These are phyloP conservation scores for Trichophyton simii DNA, from an alignment of 2,329 filamentous ascomycete species.

Conservation along the genomic window DNA sequence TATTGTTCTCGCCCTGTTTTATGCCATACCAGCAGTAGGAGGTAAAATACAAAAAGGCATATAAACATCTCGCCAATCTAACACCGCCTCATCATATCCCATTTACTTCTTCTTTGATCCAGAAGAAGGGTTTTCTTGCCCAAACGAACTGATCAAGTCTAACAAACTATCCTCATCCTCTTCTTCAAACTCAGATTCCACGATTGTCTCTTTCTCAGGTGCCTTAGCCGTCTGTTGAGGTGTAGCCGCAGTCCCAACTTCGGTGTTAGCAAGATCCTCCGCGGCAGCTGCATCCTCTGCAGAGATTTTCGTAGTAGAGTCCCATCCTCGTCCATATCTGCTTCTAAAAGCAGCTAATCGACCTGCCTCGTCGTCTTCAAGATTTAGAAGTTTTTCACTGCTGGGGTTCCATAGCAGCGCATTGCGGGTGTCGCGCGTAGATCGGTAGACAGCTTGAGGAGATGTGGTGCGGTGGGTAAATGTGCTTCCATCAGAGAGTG, in stretches of 20 bases:
- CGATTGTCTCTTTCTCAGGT: slow-evolving; percentile 32
- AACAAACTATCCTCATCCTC: slow-evolving; percentile 43
- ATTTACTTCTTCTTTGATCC: slow-evolving; percentile 27
- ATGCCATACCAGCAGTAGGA: not conserved
- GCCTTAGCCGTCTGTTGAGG: slow-evolving; percentile 19
- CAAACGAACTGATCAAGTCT: slow-evolving; percentile 44
- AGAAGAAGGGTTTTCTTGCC: slow-evolving; percentile 28
- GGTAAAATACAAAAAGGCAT: not conserved
- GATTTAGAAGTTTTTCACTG: slow-evolving; percentile 65
- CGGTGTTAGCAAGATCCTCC: slow-evolving; percentile 11
- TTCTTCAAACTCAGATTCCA: slow-evolving; percentile 22
- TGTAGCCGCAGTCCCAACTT: slow-evolving; percentile 21
- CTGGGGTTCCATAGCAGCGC: slow-evolving; percentile 82
- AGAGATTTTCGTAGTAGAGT: slow-evolving; percentile 40
- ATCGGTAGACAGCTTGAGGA: slow-evolving; percentile 45
- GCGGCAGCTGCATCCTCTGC: slow-evolving; percentile 23
- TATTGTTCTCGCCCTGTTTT: not conserved
- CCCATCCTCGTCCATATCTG: slow-evolving; percentile 74
- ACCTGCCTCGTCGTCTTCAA: slow-evolving; percentile 92
- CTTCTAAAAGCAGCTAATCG: slow-evolving; percentile 73
- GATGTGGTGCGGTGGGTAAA: slow-evolving; percentile 45
- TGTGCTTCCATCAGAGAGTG: slow-evolving; percentile 79
- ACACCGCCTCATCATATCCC: slow-evolving; percentile 5
- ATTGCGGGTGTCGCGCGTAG: slow-evolving; percentile 76
- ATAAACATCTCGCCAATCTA: not conserved